A percentile compares a stretch with the other conserved stretches of the same genome.
These are phyloP conservation scores for Alisma plantagoaquatica DNA, from an alignment of 106 monocot species.

Conservation along the genomic window DNA sequence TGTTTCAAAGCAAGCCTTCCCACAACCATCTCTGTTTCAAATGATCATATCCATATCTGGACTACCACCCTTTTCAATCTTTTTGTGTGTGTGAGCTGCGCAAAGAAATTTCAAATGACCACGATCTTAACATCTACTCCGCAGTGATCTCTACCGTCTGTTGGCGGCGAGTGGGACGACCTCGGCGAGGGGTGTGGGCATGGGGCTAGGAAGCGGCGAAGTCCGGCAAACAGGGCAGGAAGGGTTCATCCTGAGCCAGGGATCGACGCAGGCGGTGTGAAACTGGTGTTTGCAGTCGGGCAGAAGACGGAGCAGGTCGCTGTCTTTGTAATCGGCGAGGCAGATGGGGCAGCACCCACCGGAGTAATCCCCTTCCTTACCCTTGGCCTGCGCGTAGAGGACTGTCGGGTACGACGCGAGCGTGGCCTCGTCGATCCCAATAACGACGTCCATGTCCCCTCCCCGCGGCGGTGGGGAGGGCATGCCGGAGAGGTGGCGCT, in stretches of 20 bases:
- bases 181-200: conserved; percentile 46
- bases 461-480: background rate
- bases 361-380: background rate
- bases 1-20: too few species aligned
- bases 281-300: conserved; percentile 51
- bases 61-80: too few species aligned
- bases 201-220: conserved; percentile 30
- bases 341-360: conserved; percentile 33
- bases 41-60: too few species aligned
- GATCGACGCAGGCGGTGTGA: conserved; percentile 39
- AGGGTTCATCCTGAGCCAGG: conserved; percentile 34
- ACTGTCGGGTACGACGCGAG: conserved; percentile 25
- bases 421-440: conserved; percentile 27
- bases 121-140: too few species aligned
- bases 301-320: conserved; percentile 29
- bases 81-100: too few species aligned
- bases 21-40: too few species aligned
- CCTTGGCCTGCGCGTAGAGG: conserved; percentile 18
- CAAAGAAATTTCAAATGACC: too few species aligned
- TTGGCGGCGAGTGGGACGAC: conserved; percentile 35
- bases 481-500: too few species aligned
- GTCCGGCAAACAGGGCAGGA: conserved; percentile 52
- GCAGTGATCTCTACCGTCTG: too few species aligned
- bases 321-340: too few species aligned
- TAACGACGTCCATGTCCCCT: conserved; percentile 1